Evolutionary conservation across 768 basidiomycete species (phyloP), one percentile per base, ranked within the genome.

Genomic region (Fibroporia radiculosa): DNA sequence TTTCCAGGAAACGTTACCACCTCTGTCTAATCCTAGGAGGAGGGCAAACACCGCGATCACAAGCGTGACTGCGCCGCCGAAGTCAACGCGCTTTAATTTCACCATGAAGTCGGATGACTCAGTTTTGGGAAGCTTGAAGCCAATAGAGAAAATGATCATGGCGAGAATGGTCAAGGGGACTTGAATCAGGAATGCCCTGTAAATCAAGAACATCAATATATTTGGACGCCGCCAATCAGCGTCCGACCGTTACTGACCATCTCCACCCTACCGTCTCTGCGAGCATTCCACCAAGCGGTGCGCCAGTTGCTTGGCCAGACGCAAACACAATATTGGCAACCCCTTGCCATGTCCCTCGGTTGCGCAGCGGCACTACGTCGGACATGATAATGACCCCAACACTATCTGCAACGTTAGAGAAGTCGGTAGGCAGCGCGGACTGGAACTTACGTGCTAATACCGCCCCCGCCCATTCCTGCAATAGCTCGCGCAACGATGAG

Each of bases 331-430:
- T 72, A 55, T 81, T 83, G 3, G 77, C 58, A 10, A 83, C 57
- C 1, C 79, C 82, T 73, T 83, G 81, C 74, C 79, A 81, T n/a
- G 78, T 82, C 19, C 82, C 82, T 40, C 81, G 67, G 19, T 69
- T 69, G 1, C 80, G 69, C 36, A 83, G 64, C 0, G 81, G 78
- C 1, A 82, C 74, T 14, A 82, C 64, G 50, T 83, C 82, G 3
- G 78, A 80, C 61, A 83, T 70, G 28, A 83, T 73, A 44, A 84
- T 83, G 43, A 74, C 77, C 13, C 74, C 74, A 23, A 82, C 63
- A 1, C 79, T 81, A 54, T 14, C 20, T 5, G 26, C 49, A 47
- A 3, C 3, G 12, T 24, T 16, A 14, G 16, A 28, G 5, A 4
- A 23, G 22, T 10, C n/a, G 12, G 11, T 10, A 31, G 8, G 29